phyloP scores from a whole-genome alignment of 1,284 basidiomycete genomes.

The Cryptococcus hybrid region DNA sequence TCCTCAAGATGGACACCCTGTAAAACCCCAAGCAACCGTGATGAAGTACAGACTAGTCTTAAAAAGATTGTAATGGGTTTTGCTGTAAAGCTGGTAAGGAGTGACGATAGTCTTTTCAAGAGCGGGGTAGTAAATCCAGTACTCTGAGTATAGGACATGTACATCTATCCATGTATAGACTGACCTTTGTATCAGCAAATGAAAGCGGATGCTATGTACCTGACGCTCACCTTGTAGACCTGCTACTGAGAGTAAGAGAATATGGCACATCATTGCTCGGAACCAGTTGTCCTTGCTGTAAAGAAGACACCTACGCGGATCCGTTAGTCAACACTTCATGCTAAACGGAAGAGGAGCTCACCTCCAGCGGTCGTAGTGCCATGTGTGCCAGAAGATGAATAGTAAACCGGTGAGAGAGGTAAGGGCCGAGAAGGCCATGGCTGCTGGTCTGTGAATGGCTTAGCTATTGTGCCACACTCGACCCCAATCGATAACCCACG shows the following conservation, averaged over 20 bases:
- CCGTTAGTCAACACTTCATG: neutral
- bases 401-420: conserved; percentile 17
- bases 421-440: conserved; percentile 20
- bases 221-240: conserved; percentile 5
- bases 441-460: conserved; percentile 10
- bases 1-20: conserved; percentile 35
- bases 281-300: conserved; percentile 29
- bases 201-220: neutral
- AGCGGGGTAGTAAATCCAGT: conserved; percentile 21
- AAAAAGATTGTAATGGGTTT: conserved; percentile 12
- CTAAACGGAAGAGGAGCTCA: conserved; percentile 4
- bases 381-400: conserved; percentile 36
- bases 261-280: conserved; percentile 24
- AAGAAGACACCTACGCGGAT: conserved; percentile 23
- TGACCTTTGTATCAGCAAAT: neutral
- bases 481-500: conserved; percentile 6
- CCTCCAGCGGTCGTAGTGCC: conserved; percentile 34
- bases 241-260: conserved; percentile 20
- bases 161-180: conserved; percentile 22
- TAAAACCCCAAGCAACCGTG: conserved; percentile 29
- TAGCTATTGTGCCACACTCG: neutral
- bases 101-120: conserved; percentile 16
- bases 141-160: conserved; percentile 20
- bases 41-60: conserved; percentile 18
- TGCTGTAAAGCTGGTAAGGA: conserved; percentile 27